Evolutionary conservation across 441 rosid species (phyloP).

Genomic region (Biscutella laevigata): DNA sequence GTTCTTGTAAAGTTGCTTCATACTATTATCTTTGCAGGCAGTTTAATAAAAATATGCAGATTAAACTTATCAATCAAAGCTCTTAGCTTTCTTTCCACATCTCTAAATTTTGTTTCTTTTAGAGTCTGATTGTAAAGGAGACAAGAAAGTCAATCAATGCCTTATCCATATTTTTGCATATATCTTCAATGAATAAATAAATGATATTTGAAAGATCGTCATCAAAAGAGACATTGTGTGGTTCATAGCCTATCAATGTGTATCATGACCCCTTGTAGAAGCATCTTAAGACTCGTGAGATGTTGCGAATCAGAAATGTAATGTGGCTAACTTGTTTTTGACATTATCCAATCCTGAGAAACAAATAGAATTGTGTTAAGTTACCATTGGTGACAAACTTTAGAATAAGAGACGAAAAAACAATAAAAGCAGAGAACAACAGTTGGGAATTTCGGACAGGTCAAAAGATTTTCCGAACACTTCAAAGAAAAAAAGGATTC

Average conservation of each 20-base stretch:
- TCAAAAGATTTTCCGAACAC: not conserved
- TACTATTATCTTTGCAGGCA: slow-evolving; percentile 32
- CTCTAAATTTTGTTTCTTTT: slow-evolving; percentile 1
- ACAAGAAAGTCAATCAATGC: slow-evolving; percentile 15
- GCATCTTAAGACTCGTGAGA: slow-evolving; percentile 5
- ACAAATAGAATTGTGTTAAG: not conserved
- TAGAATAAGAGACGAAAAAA: no score
- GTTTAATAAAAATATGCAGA: slow-evolving; percentile 25
- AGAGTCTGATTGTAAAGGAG: slow-evolving; percentile 1
- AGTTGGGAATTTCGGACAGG: not conserved
- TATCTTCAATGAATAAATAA: not conserved
- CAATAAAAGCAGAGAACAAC: not conserved
- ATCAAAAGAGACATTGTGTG: slow-evolving; percentile 11
- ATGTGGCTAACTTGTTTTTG: not conserved
- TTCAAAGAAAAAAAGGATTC: not conserved
- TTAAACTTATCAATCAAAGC: slow-evolving; percentile 4
- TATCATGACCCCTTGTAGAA: slow-evolving; percentile 7
- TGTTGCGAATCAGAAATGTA: slow-evolving; percentile 1
- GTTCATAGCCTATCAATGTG: not conserved
- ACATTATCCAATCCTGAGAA: slow-evolving; percentile 5
- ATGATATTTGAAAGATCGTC: not conserved
- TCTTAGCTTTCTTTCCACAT: slow-evolving; percentile 8
- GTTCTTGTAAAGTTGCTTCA: slow-evolving; percentile 41
- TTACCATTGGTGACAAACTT: no score
- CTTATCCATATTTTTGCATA: slow-evolving; percentile 9